Evolutionary conservation across 192 early-diverging fungal species (phyloP).

Genomic region (Allomyces macrogynus): DNA sequence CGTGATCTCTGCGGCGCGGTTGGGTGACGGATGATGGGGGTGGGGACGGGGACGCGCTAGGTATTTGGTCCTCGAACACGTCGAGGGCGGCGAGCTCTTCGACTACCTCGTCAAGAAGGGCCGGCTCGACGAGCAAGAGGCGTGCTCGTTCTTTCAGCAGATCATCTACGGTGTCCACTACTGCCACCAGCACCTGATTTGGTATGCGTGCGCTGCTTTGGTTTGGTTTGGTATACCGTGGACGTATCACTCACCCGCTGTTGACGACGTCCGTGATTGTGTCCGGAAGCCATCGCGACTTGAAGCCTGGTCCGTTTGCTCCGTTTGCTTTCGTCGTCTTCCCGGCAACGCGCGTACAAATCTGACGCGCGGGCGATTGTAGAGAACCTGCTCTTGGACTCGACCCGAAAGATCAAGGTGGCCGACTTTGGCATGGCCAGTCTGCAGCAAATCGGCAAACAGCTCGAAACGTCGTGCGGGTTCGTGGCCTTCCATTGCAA

Average conservation of each 20-base stretch:
- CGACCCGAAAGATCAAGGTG: slow-evolving; percentile 34
- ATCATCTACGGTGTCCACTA: slow-evolving; percentile 31
- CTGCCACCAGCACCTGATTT: slow-evolving; percentile 32
- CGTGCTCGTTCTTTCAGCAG: slow-evolving; percentile 36
- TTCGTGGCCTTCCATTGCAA: not conserved
- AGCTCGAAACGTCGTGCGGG: not conserved
- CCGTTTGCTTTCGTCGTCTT: not conserved
- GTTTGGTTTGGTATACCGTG: too few species aligned
- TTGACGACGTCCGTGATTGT: slow-evolving; percentile 18
- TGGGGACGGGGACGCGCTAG: slow-evolving; percentile 3
- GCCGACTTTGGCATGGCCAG: slow-evolving; percentile 86
- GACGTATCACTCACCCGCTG: not conserved
- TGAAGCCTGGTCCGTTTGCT: not conserved
- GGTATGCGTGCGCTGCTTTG: slow-evolving; percentile 10
- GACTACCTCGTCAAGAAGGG: slow-evolving; percentile 34
- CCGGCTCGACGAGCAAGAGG: slow-evolving; percentile 23
- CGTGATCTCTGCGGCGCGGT: too few species aligned
- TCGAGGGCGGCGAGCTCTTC: slow-evolving; percentile 39
- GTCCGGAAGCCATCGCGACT: slow-evolving; percentile 12
- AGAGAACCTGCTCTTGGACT: not conserved
- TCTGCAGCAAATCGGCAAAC: slow-evolving; percentile 7
- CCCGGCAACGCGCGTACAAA: not conserved
- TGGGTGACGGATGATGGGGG: too few species aligned
- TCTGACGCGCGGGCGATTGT: not conserved
- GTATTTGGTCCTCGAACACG: slow-evolving; percentile 31